A percentile compares a stretch with the other conserved stretches of the same genome.
These are phyloP conservation scores for Suillus sp. DNA, from an alignment of 768 basidiomycete species.

Conservation along the genomic window DNA sequence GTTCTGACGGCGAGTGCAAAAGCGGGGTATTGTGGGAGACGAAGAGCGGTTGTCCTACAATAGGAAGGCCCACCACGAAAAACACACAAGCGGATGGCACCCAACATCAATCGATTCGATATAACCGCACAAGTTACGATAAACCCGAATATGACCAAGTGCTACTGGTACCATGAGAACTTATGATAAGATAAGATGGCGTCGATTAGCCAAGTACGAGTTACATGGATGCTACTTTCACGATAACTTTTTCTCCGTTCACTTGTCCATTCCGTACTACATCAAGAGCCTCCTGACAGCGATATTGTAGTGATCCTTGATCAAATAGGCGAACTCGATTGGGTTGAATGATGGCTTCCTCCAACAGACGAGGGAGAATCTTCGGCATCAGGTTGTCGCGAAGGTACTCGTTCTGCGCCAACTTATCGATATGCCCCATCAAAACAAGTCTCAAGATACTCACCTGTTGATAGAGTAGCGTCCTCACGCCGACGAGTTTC, in stretches of 20 bases:
- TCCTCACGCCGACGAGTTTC: conserved; percentile 41
- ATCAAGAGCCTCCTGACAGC: conserved; percentile 43
- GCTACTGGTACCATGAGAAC: background rate
- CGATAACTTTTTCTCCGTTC: conserved; percentile 52
- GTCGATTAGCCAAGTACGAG: background rate
- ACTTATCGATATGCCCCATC: conserved; percentile 8
- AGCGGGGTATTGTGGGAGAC: background rate
- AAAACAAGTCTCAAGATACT: conserved; percentile 11
- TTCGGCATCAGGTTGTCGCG: conserved; percentile 47
- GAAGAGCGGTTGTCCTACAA: background rate
- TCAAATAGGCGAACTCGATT: conserved; percentile 43
- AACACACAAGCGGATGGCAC: background rate
- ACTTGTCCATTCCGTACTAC: conserved; percentile 49
- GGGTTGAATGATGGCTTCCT: conserved; percentile 42
- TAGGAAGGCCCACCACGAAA: background rate
- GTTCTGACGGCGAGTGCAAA: background rate
- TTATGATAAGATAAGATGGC: conserved; percentile 2
- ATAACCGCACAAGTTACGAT: background rate
- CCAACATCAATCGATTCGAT: conserved; percentile 4
- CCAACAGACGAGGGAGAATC: conserved; percentile 46
- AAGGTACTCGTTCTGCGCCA: conserved; percentile 41
- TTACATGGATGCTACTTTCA: conserved; percentile 33
- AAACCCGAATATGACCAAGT: background rate
- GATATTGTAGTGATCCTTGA: conserved; percentile 43
- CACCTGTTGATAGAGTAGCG: conserved; percentile 45